Evolutionary conservation across 148 eudicot species (phyloP).

Genomic region (Camellia granthamiana): DNA sequence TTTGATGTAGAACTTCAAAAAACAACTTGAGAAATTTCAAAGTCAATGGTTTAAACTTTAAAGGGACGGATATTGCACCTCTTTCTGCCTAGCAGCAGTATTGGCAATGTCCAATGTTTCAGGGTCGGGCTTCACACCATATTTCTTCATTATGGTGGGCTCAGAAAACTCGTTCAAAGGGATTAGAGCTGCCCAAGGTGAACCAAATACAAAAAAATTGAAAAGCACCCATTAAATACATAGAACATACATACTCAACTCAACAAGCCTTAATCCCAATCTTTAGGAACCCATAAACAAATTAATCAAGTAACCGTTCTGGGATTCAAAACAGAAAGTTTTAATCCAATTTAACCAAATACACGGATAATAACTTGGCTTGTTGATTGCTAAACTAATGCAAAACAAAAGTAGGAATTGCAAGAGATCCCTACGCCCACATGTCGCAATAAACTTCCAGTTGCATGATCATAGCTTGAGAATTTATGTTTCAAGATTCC

Average conservation of each 20-base stretch:
- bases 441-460: too few relatives aligned
- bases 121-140: slow-evolving; percentile 52
- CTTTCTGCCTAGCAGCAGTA: slow-evolving; percentile 41
- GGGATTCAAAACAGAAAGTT: neutral
- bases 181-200: slow-evolving; percentile 51
- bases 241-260: neutral
- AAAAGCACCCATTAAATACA: neutral
- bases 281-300: neutral
- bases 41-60: neutral
- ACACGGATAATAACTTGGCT: neutral
- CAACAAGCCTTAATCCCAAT: neutral
- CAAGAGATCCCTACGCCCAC: too few relatives aligned
- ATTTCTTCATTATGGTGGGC: slow-evolving; percentile 57
- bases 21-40: neutral
- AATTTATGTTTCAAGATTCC: too few relatives aligned
- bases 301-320: neutral
- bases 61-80: neutral
- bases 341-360: neutral
- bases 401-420: too few relatives aligned
- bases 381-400: neutral
- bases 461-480: too few relatives aligned
- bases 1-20: neutral
- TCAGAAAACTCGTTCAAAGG: slow-evolving; percentile 51
- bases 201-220: neutral
- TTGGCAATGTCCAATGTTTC: slow-evolving; percentile 52